Conservation (phyloP, 345 rosid genomes). For the Corymbia maculata region DNA sequence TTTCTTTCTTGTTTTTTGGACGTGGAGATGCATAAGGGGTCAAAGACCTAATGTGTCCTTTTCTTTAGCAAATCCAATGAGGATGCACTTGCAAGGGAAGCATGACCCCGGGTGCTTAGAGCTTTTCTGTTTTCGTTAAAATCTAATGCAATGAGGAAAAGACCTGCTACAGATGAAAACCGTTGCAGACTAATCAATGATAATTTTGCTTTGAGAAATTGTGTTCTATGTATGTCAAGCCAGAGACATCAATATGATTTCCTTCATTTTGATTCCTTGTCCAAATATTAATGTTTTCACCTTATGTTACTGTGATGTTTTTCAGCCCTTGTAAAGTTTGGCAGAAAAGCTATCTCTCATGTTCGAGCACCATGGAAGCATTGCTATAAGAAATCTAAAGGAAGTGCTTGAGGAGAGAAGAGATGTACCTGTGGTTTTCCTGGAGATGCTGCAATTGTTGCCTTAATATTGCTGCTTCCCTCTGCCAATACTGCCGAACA, state of each 20-base stretch:
- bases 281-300: background rate
- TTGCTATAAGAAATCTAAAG: background rate
- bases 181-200: background rate
- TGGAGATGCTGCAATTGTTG: conserved; percentile 65
- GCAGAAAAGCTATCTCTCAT: background rate
- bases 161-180: background rate
- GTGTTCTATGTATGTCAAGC: background rate
- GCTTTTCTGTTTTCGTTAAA: background rate
- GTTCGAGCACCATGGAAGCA: background rate
- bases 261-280: background rate
- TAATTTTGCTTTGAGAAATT: background rate
- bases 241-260: background rate
- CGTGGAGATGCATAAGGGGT: background rate
- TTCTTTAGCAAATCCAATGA: background rate
- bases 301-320: background rate
- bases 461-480: conserved; percentile 62
- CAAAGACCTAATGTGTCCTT: background rate
- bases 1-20: background rate
- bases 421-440: conserved; percentile 66
- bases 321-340: background rate
- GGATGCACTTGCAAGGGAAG: background rate
- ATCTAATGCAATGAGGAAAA: background rate
- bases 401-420: background rate
- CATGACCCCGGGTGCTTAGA: background rate
- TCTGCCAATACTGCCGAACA: conserved; percentile 67